Evolutionary conservation across 2,329 filamentous ascomycete genomes (phyloP).

Genomic region (Cercospora sesami): DNA sequence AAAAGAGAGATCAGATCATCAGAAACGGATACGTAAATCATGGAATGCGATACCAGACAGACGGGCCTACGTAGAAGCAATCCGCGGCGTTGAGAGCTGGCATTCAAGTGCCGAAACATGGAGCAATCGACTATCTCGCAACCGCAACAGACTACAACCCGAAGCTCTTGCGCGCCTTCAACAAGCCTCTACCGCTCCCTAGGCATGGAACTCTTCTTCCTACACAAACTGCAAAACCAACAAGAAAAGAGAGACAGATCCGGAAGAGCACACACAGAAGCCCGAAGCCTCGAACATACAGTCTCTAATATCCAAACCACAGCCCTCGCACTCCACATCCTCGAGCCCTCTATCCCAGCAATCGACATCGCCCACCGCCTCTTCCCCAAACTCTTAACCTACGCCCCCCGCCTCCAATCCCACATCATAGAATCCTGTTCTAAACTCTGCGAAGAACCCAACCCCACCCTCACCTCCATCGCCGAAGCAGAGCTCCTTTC

Average conservation of each 20-base stretch:
- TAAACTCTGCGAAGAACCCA: not conserved
- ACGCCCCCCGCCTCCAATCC: not conserved
- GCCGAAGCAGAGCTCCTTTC: not conserved
- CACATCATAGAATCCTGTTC: slow-evolving; percentile 2
- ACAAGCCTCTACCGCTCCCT: not conserved
- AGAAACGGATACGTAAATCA: not conserved
- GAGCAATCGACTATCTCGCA: not conserved
- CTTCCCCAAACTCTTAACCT: not conserved
- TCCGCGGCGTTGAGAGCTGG: slow-evolving; percentile 1
- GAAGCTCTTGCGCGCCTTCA: not conserved
- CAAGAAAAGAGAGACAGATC: not conserved
- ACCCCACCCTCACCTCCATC: not conserved
- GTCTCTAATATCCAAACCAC: not conserved
- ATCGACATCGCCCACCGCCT: not conserved
- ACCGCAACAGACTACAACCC: not conserved
- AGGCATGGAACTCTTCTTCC: not conserved
- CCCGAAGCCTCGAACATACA: not conserved
- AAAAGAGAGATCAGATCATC: not conserved
- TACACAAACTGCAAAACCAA: not conserved
- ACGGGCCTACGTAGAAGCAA: not conserved
- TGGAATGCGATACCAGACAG: not conserved
- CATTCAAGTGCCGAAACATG: not conserved
- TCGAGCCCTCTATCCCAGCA: not conserved
- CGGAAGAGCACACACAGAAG: not conserved
- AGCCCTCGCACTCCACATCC: not conserved